A percentile compares a stretch with the other conserved stretches of the same genome.
Conservation (phyloP, 2,329 filamentous ascomycete species). For the Nigrospora oryzae region DNA sequence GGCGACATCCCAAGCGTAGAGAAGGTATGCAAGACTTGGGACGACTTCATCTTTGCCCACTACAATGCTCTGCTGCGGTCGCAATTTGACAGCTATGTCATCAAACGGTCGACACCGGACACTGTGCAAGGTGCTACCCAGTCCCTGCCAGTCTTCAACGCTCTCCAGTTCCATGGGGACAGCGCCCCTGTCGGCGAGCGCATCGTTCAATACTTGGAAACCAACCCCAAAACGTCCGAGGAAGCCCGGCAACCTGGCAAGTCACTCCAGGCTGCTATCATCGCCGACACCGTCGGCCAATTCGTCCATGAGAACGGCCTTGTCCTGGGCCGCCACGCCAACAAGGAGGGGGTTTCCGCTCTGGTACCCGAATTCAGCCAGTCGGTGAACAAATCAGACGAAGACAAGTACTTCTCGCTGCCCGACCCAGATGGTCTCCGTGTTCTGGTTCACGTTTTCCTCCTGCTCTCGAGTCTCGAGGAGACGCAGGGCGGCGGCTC, state of each 20-base stretch:
- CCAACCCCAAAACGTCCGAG: slow-evolving; percentile 41
- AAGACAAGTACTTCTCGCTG: slow-evolving; percentile 41
- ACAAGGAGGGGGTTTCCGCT: slow-evolving; percentile 30
- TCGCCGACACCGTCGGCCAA: slow-evolving; percentile 52
- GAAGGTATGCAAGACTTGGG: slow-evolving; percentile 69
- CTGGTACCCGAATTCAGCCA: slow-evolving; percentile 29
- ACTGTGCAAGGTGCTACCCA: slow-evolving; percentile 45
- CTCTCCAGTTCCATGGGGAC: slow-evolving; percentile 53
- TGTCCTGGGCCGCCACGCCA: slow-evolving; percentile 38
- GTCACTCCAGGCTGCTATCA: slow-evolving; percentile 66
- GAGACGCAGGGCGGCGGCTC: slow-evolving; percentile 37
- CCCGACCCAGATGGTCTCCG: slow-evolving; percentile 58
- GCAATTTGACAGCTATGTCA: slow-evolving; percentile 68
- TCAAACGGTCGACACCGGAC: slow-evolving; percentile 43
- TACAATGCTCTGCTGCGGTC: slow-evolving; percentile 79
- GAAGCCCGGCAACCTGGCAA: slow-evolving; percentile 62
- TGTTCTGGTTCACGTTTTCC: slow-evolving; percentile 58
- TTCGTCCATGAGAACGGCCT: slow-evolving; percentile 53
- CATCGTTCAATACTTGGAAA: slow-evolving; percentile 53
- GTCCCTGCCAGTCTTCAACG: slow-evolving; percentile 56
- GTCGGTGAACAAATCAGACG: slow-evolving; percentile 25
- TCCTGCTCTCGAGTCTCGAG: slow-evolving; percentile 59
- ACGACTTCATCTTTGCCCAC: slow-evolving; percentile 79
- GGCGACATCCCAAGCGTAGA: slow-evolving; percentile 75
- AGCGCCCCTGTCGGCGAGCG: slow-evolving; percentile 41